Evolutionary conservation across 73 alveolate species (phyloP), one percentile per base, ranked within the genome.

Genomic region (Vitrella brassicaformis): DNA sequence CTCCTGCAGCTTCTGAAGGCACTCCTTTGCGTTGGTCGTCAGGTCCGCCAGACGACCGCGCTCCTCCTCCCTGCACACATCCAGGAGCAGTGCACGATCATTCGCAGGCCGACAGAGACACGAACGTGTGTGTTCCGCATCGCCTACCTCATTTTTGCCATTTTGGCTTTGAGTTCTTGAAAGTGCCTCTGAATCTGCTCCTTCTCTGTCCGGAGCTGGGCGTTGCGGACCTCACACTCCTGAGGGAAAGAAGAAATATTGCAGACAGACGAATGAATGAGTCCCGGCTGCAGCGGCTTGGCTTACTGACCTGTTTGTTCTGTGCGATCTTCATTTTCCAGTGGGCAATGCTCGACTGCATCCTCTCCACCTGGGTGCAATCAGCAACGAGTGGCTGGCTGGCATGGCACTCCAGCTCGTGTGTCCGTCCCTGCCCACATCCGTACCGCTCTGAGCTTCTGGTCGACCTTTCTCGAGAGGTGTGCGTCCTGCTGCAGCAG

Each of bases 211-310:
- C 81, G 73, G 67, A 90, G 84, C 31, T 86, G 79, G 47, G 81
- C 80, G 80, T 90, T 90, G 71, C 92, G 85, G 74, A 85, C 93
- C 29, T 81, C 90, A 81, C 97, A 90, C 71, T 90, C 97, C 67
- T n/a, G n/a, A n/a, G n/a, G n/a, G n/a, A n/a, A n/a, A n/a, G n/a
- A n/a, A n/a, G n/a, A n/a, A n/a, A n/a, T n/a, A n/a, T n/a, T n/a
- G n/a, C n/a, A n/a, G n/a, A n/a, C n/a, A n/a, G n/a, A n/a, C n/a
- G n/a, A n/a, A n/a, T n/a, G n/a, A n/a, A n/a, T n/a, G n/a, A n/a
- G n/a, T n/a, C n/a, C n/a, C n/a, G n/a, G n/a, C n/a, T n/a, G n/a
- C n/a, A n/a, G n/a, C n/a, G n/a, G n/a, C n/a, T n/a, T n/a, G n/a
- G n/a, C n/a, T n/a, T n/a, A n/a, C n/a, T n/a, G n/a, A n/a, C n/a